Evolutionary conservation across 192 early-diverging fungal species (phyloP), one percentile per base, ranked within the genome.

Genomic region (Linnemannia zychae): DNA sequence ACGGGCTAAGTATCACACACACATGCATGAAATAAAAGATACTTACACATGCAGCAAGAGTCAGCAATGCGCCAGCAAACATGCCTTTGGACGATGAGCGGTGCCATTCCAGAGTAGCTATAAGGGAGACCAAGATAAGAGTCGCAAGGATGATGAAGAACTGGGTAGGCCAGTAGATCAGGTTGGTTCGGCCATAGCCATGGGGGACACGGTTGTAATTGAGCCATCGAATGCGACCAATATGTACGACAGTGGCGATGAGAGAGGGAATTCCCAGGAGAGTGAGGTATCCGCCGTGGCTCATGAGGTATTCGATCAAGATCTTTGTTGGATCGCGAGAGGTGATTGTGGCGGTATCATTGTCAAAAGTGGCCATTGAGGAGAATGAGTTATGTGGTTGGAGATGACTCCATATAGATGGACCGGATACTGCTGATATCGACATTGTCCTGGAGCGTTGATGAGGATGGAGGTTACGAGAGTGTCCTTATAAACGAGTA

Each of bases 131-230:
- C n/a, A 79, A 31, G 50, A 79, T 33, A 18, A 73, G 31, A 28
- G 77, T 67, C 7, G 73, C 68, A n/a, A 73, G 11, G 3, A 36
- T 7, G 5, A 85, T 79, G 33, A 73, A 76, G 20, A 71, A 53
- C 70, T 85, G 83, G 1, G 71, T 49, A 3, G 83, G 83, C 77
- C 77, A 79, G 74, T 76, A 85, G 67, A 79, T 85, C 47, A 50
- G 15, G n/a, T 67, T 46, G 44, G 83, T 85, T 15, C 77, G 68
- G 22, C 83, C 83, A 36, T 76, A 85, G 12, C 13, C 34, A 44
- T 79, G 78, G 6, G 82, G 77, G 9, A 11, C 36, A 34, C 77
- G n/a, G 31, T 75, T 50, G 12, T 2, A n/a, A 22, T 31, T 7
- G 2, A 84, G 36, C 52, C 67, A 72, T 2, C 40, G 36, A 15